These are phyloP conservation scores for Lichtheimia corymbifera DNA, from an alignment of 371 early-diverging fungal species.

Conservation along the genomic window DNA sequence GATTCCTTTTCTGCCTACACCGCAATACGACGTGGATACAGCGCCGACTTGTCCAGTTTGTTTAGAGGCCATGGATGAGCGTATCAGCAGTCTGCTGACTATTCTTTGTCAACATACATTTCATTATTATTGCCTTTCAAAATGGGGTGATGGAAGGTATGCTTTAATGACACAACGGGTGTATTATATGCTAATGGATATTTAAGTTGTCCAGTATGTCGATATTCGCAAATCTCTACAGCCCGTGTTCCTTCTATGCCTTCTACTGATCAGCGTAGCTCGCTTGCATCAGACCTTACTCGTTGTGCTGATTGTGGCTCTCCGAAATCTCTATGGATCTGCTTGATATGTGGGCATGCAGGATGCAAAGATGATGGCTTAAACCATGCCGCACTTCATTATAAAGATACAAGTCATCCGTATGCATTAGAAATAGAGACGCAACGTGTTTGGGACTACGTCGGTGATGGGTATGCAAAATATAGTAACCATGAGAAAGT, in stretches of 20 bases:
- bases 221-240: conserved; percentile 62
- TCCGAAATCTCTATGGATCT: conserved; percentile 85
- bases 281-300: neutral
- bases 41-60: conserved; percentile 93
- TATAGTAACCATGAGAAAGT: neutral
- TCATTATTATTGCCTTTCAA: conserved; percentile 84
- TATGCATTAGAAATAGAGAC: conserved; percentile 94
- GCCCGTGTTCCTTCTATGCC: neutral
- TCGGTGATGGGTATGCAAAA: conserved; percentile 70
- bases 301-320: conserved; percentile 55
- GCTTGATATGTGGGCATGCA: conserved; percentile 91
- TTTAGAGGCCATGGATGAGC: conserved; percentile 87
- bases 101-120: conserved; percentile 95
- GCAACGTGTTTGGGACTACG: conserved; percentile 96
- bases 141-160: conserved; percentile 82
- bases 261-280: neutral
- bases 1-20: conserved; percentile 52
- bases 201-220: conserved; percentile 91
- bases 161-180: neutral
- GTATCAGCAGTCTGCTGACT: conserved; percentile 81
- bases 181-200: neutral
- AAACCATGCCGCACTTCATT: conserved; percentile 89
- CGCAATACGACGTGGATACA: conserved; percentile 37
- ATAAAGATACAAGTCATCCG: conserved; percentile 74
- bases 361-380: conserved; percentile 81